Percentiles rank a stretch among this genome's conserved stretches.
These are phyloP conservation scores for Saccharomyces paradoxus DNA, from an alignment of 805 yeast species.

Conservation along the genomic window DNA sequence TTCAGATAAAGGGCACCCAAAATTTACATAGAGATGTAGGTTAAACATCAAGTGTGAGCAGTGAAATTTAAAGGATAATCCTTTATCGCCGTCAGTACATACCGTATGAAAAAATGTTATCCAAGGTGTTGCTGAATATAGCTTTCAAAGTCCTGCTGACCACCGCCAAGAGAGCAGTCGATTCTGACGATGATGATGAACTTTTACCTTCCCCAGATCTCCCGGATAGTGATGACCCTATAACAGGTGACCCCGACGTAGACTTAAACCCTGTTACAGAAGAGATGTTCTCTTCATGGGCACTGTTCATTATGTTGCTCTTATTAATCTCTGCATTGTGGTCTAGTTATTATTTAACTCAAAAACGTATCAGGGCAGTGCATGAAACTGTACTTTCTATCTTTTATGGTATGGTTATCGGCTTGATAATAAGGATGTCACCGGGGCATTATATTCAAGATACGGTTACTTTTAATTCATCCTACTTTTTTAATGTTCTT, in stretches of 20 bases:
- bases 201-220: constrained; percentile 30
- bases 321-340: constrained; percentile 82
- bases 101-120: constrained; percentile 3
- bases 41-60: neutral
- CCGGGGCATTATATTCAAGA: constrained; percentile 98
- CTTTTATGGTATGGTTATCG: constrained; percentile 94
- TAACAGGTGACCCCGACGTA: constrained; percentile 49
- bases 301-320: constrained; percentile 75
- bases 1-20: neutral
- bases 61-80: neutral
- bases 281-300: constrained; percentile 97
- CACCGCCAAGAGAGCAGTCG: constrained; percentile 13
- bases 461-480: constrained; percentile 88
- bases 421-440: constrained; percentile 75
- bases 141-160: constrained; percentile 9
- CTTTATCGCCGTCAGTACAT: neutral
- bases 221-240: constrained; percentile 28
- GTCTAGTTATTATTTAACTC: constrained; percentile 91
- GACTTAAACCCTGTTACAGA: constrained; percentile 79
- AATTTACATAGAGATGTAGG: neutral
- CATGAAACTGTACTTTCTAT: constrained; percentile 96
- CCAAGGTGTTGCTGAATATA: constrained; percentile 8
- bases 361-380: constrained; percentile 83
- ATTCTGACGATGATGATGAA: constrained; percentile 32
- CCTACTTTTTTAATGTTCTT: constrained; percentile 87